These are phyloP conservation scores for Penicillium desertorum DNA, from an alignment of 495 filamentous ascomycete species.

Conservation along the genomic window DNA sequence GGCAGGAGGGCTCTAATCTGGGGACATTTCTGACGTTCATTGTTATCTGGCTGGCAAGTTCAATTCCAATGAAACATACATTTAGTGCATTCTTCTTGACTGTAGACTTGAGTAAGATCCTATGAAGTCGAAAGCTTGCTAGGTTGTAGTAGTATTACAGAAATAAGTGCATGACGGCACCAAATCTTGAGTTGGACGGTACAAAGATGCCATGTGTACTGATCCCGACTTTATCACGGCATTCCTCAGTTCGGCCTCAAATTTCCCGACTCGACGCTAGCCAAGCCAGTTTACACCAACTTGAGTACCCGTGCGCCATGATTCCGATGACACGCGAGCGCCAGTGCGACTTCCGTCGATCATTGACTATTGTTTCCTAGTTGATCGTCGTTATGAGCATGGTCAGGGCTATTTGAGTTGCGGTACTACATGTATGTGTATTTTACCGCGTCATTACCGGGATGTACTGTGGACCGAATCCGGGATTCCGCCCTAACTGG, in stretches of 20 bases:
- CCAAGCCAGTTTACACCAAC: not conserved
- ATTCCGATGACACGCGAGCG: not conserved
- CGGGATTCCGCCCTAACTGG: not conserved
- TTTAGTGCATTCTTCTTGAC: not conserved
- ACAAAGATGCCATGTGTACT: not conserved
- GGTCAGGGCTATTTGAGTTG: not conserved
- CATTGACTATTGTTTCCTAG: not conserved
- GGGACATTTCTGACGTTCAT: no score
- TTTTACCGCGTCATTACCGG: not conserved
- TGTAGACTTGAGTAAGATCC: not conserved
- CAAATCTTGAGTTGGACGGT: not conserved
- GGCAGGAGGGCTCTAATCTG: slow-evolving; percentile 8
- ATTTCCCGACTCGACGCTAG: not conserved
- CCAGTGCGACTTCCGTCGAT: not conserved
- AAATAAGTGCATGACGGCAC: not conserved
- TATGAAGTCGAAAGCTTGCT: not conserved
- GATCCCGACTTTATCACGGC: slow-evolving; percentile 5
- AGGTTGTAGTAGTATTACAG: not conserved
- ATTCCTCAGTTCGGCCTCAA: slow-evolving; percentile 11
- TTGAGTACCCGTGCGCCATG: not conserved
- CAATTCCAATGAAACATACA: not conserved
- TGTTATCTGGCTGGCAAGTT: slow-evolving; percentile 4
- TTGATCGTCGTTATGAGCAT: not conserved
- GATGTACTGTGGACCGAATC: not conserved
- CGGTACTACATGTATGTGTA: no score